A percentile compares a stretch with the other conserved stretches of the same genome.
These are phyloP conservation scores for Monosporascus ibericus DNA, from an alignment of 2,329 filamentous ascomycete genomes.

Conservation along the genomic window DNA sequence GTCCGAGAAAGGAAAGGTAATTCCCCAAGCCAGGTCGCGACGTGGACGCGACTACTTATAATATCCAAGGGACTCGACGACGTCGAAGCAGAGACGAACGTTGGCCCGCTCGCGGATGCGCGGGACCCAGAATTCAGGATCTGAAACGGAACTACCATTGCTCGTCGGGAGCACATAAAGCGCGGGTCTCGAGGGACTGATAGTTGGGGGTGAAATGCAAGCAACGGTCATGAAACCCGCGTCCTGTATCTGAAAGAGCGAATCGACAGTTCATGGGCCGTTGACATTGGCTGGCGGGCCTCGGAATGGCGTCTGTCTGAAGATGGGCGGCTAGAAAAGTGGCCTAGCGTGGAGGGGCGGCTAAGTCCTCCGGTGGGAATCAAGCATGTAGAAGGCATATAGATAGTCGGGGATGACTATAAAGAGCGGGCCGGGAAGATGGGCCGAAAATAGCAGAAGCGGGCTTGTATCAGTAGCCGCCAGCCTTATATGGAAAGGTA, in stretches of 20 bases:
- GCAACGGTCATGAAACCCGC: constrained; percentile 44
- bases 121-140: constrained; percentile 27
- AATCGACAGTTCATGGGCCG: constrained; percentile 32
- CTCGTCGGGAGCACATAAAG: constrained; percentile 16
- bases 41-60: constrained; percentile 29
- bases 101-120: constrained; percentile 35
- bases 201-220: constrained; percentile 24
- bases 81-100: constrained; percentile 34
- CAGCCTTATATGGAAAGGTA: constrained; percentile 23
- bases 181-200: constrained; percentile 28
- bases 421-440: constrained; percentile 11
- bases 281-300: constrained; percentile 45
- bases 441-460: constrained; percentile 26
- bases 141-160: constrained; percentile 28
- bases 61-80: constrained; percentile 25
- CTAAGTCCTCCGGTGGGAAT: constrained; percentile 13
- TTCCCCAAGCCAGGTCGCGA: constrained; percentile 26
- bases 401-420: constrained; percentile 1
- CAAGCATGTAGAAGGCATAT: background rate
- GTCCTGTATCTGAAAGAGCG: constrained; percentile 43
- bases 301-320: constrained; percentile 43
- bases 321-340: constrained; percentile 39
- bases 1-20: constrained; percentile 24
- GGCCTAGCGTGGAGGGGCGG: constrained; percentile 27
- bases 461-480: constrained; percentile 28